Conservation (phyloP, 306 rosid genomes). For the Vicia faba region DNA sequence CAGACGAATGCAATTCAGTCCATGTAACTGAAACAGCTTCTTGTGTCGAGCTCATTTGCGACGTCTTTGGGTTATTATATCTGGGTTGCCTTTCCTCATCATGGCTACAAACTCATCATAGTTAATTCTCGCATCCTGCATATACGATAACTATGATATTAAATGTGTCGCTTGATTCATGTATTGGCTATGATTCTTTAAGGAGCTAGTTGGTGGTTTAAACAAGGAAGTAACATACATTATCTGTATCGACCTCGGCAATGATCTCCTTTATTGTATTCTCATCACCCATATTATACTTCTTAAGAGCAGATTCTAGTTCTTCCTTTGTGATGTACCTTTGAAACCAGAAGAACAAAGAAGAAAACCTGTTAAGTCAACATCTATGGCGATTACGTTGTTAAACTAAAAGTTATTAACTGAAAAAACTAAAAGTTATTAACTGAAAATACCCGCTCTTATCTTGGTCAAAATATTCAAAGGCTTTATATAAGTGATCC, state of each 20-base stretch:
- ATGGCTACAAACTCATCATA: slow-evolving; percentile 89
- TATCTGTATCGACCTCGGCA: slow-evolving; percentile 92
- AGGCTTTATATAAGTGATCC: slow-evolving; percentile 89
- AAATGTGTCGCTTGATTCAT: background rate
- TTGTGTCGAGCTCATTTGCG: slow-evolving; percentile 49
- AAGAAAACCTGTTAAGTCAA: slow-evolving; percentile 32
- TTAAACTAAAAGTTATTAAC: background rate
- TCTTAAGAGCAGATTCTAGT: slow-evolving; percentile 82
- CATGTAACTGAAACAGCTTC: slow-evolving; percentile 10
- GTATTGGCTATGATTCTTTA: background rate
- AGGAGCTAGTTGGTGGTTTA: background rate
- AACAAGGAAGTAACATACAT: slow-evolving; percentile 47
- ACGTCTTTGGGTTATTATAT: slow-evolving; percentile 52
- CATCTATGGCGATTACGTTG: background rate
- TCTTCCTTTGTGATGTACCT: slow-evolving; percentile 92
- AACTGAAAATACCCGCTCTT: slow-evolving; percentile 75
- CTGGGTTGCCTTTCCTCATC: slow-evolving; percentile 97
- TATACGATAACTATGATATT: background rate
- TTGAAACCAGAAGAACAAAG: slow-evolving; percentile 26
- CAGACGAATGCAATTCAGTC: background rate
- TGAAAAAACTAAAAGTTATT: slow-evolving; percentile 9
- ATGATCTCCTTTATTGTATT: slow-evolving; percentile 92
- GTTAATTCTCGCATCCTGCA: slow-evolving; percentile 90
- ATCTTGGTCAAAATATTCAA: slow-evolving; percentile 88
- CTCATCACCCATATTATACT: slow-evolving; percentile 91